These are phyloP conservation scores for Epichloe brachyelytri DNA, from an alignment of 2,329 filamentous ascomycete genomes.

Conservation along the genomic window DNA sequence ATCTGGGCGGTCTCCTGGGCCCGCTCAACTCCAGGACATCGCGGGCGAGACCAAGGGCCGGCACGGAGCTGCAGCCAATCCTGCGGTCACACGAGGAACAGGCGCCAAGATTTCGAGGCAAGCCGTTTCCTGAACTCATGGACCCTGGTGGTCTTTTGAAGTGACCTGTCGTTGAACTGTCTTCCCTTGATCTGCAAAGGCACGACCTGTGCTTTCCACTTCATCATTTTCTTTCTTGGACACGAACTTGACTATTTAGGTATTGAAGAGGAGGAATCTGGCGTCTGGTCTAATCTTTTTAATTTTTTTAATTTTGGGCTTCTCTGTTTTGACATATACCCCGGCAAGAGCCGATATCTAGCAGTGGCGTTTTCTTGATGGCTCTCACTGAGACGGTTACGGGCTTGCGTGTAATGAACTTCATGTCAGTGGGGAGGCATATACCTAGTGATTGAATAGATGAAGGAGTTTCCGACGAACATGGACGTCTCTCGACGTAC, in stretches of 20 bases:
- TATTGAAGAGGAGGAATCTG: too few relatives aligned
- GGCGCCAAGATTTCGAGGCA: constrained; percentile 17
- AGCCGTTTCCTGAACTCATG: constrained; percentile 20
- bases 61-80: constrained; percentile 34
- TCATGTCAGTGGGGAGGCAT: neutral
- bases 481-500: too few relatives aligned
- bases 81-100: constrained; percentile 27
- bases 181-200: too few relatives aligned
- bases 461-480: too few relatives aligned
- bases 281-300: too few relatives aligned
- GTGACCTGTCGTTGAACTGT: constrained; percentile 9
- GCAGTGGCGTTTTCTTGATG: neutral
- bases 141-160: constrained; percentile 29
- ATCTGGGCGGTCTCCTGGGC: constrained; percentile 40
- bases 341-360: constrained; percentile 1
- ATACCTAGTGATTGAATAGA: neutral
- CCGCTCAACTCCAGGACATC: constrained; percentile 24
- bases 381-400: neutral
- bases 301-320: neutral
- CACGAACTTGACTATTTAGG: too few relatives aligned
- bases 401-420: neutral
- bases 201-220: too few relatives aligned
- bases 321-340: constrained; percentile 5
- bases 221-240: too few relatives aligned
- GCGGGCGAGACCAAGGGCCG: constrained; percentile 18